Evolutionary conservation across 169 alveolate species (phyloP), one percentile per base, ranked within the genome.

Genomic region (Plasmodium yoelii): DNA sequence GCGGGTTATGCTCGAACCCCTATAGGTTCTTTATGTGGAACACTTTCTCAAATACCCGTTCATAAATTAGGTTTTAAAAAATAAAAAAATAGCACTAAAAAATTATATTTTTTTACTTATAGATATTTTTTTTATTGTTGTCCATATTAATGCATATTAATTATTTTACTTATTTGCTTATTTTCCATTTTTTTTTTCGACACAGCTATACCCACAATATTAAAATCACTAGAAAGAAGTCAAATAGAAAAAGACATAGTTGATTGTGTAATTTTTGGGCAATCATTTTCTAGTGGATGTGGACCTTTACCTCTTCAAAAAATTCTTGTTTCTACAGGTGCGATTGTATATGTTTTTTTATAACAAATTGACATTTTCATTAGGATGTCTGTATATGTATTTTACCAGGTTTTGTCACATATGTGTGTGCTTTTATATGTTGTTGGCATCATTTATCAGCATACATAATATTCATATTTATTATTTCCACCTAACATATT

Each of bases 271-370:
- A 71, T 93, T 46, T 70, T 93, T 67, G 91, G 94, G 6, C 95
- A 93, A 64, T 93, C 93, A 1, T 77, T 90, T 67, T 49, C 94
- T 9, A 44, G 72, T 22, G 95, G 95, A 9, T 61, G 82, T 28
- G 95, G 95, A 12, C 93, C 95, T 6, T 53, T 92, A 18, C 94
- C 93, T 5, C 72, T 92, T 39, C 92, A 87, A 34, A 92, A 91
- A 26, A 82, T 93, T 9, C 47, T 87, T 42, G 57, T 56, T 46
- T 24, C 75, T 5, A 49, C 92, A 15, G 93, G 93, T 88, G 5
- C 46, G 59, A 10, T 34, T 34, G 42, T 3, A 2, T 34, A 34
- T 34, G 42, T 34, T 34, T 34, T 34, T 34, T 34, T 34, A 34
- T 34, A 34, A 34, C 42, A 34, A 34, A 34, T 34, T 34, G 0